These are phyloP conservation scores for Leccinum truebloodii DNA, from an alignment of 768 basidiomycete species.

Conservation along the genomic window DNA sequence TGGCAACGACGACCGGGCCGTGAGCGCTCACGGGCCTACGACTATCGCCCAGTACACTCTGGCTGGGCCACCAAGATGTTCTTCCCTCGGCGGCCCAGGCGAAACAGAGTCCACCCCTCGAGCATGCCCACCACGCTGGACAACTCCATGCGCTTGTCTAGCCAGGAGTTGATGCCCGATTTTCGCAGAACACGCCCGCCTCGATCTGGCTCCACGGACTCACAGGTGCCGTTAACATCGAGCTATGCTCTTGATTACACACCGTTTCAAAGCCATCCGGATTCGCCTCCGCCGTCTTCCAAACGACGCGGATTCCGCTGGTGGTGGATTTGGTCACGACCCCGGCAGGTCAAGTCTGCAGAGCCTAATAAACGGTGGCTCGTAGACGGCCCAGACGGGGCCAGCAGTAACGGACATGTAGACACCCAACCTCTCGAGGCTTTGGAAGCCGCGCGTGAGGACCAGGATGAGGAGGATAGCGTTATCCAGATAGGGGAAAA, in stretches of 20 bases:
- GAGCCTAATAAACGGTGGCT: slow-evolving; percentile 25
- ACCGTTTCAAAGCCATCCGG: neutral
- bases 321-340: slow-evolving; percentile 28
- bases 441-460: slow-evolving; percentile 17
- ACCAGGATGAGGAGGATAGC: slow-evolving; percentile 4
- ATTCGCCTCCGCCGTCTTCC: slow-evolving; percentile 6
- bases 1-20: slow-evolving; percentile 23
- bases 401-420: slow-evolving; percentile 14
- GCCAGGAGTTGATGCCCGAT: neutral
- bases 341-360: slow-evolving; percentile 25
- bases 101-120: slow-evolving; percentile 14
- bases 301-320: slow-evolving; percentile 18
- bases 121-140: slow-evolving; percentile 24
- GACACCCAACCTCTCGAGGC: neutral
- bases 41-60: slow-evolving; percentile 16
- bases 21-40: slow-evolving; percentile 1
- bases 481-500: slow-evolving; percentile 24
- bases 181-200: slow-evolving; percentile 8
- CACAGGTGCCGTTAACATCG: slow-evolving; percentile 28
- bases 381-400: slow-evolving; percentile 29
- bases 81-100: slow-evolving; percentile 11
- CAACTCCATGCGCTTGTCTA: slow-evolving; percentile 20
- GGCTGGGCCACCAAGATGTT: slow-evolving; percentile 21
- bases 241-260: slow-evolving; percentile 13
- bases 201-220: slow-evolving; percentile 31